phyloP scores from a whole-genome alignment of 1,139 yeast species.

The Hanseniaspora sp. region DNA sequence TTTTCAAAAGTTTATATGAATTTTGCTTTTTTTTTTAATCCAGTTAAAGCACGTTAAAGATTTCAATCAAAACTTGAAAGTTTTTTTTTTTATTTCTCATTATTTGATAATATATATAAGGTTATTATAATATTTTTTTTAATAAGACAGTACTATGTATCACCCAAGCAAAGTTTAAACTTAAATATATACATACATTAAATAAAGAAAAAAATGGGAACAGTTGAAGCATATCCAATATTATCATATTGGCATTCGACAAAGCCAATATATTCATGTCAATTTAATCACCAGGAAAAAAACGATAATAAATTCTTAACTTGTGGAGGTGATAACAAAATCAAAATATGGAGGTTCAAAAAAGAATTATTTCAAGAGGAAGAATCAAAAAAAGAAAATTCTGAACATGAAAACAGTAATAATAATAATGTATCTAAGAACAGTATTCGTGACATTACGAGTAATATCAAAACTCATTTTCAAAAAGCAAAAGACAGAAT shows the following conservation, averaged over 20 bases:
- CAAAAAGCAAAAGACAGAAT: constrained; percentile 24
- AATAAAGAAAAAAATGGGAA: background rate
- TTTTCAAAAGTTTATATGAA: too few species aligned
- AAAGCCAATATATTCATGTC: constrained; percentile 70
- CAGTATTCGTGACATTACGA: background rate
- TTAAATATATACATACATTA: background rate
- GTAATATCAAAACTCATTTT: constrained; percentile 9
- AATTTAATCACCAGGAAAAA: constrained; percentile 48
- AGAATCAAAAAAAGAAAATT: constrained; percentile 20
- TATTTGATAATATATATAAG: too few species aligned
- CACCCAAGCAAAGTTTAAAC: background rate
- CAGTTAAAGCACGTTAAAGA: too few species aligned
- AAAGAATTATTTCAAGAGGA: constrained; percentile 20
- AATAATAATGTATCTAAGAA: background rate
- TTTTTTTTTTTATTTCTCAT: too few species aligned
- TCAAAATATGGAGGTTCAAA: constrained; percentile 44
- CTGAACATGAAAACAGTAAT: background rate
- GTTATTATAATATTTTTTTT: too few species aligned
- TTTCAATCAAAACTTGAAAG: too few species aligned
- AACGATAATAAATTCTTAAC: constrained; percentile 50
- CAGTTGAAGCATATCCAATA: constrained; percentile 16
- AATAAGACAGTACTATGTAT: too few species aligned
- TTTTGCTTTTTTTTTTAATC: too few species aligned
- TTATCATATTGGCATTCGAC: constrained; percentile 35
- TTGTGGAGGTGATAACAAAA: constrained; percentile 89